Percentiles rank a stretch among this genome's conserved stretches.
phyloP scores from a whole-genome alignment of 2,329 filamentous ascomycete genomes.

The Ophioceras dolichostomum region DNA sequence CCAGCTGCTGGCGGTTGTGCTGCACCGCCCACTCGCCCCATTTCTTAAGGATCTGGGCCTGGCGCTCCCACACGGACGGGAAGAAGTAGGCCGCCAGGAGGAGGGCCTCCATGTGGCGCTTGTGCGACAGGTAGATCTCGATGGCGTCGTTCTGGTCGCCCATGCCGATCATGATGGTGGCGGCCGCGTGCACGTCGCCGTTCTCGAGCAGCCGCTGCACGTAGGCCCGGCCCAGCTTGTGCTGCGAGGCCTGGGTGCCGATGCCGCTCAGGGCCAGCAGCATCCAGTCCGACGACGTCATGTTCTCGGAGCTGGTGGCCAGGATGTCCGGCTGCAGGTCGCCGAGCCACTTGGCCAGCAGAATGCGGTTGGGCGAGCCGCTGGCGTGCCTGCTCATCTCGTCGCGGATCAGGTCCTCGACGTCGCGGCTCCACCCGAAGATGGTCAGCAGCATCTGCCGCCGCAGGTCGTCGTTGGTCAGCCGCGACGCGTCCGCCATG shows the following conservation, averaged over 20 bases:
- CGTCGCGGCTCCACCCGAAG: slow-evolving; percentile 87
- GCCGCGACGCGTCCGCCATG: slow-evolving; percentile 38
- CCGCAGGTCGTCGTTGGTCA: slow-evolving; percentile 70
- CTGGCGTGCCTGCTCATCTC: slow-evolving; percentile 65
- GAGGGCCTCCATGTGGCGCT: slow-evolving; percentile 84
- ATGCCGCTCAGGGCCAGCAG: slow-evolving; percentile 82
- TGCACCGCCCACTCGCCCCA: slow-evolving; percentile 91
- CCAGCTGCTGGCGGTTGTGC: slow-evolving; percentile 77
- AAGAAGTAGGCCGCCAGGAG: slow-evolving; percentile 75
- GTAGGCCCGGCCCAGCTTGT: slow-evolving; percentile 82
- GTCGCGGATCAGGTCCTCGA: slow-evolving; percentile 69
- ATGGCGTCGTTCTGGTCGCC: slow-evolving; percentile 91
- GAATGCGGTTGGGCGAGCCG: slow-evolving; percentile 65
- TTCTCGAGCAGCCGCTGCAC: slow-evolving; percentile 82
- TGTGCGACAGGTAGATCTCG: slow-evolving; percentile 88
- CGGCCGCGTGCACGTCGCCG: slow-evolving; percentile 83
- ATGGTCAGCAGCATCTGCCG: slow-evolving; percentile 87
- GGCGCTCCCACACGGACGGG: slow-evolving; percentile 81
- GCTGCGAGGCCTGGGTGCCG: slow-evolving; percentile 64
- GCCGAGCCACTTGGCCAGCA: slow-evolving; percentile 87
- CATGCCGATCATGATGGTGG: slow-evolving; percentile 84
- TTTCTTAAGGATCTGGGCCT: slow-evolving; percentile 76
- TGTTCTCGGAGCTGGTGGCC: slow-evolving; percentile 68
- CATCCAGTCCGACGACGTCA: slow-evolving; percentile 96
- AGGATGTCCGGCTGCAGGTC: slow-evolving; percentile 74